Evolutionary conservation across 495 filamentous ascomycete species (phyloP).

Genomic region (Rostrohypoxylon terebratum): DNA sequence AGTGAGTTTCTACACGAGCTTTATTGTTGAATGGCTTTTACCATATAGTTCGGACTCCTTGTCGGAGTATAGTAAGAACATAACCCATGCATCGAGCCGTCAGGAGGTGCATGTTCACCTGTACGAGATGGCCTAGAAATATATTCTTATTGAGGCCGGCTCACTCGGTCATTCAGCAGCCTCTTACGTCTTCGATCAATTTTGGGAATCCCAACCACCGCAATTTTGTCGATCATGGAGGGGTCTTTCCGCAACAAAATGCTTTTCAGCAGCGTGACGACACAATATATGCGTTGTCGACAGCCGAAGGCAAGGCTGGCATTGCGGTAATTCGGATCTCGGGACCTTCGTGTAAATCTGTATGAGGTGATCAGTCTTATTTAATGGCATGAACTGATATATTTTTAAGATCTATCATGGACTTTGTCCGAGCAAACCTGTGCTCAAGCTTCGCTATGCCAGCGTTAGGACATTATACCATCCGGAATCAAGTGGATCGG

Average conservation of each 20-base stretch:
- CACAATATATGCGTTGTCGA: conserved; percentile 95
- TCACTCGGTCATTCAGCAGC: conserved; percentile 10
- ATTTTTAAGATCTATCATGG: conserved; percentile 74
- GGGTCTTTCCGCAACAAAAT: conserved; percentile 6
- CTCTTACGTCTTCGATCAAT: conserved; percentile 5
- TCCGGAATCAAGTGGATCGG: conserved; percentile 57
- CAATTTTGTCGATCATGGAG: conserved; percentile 7
- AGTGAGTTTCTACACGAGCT: neutral
- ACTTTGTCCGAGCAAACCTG: conserved; percentile 73
- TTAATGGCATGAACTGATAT: conserved; percentile 21
- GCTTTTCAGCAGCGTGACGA: conserved; percentile 49
- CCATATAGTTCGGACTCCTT: conserved; percentile 26
- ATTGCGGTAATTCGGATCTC: conserved; percentile 94
- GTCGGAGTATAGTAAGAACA: conserved; percentile 12
- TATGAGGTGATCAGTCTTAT: conserved; percentile 54
- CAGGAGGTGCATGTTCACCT: conserved; percentile 36
- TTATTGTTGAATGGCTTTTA: conserved; percentile 18
- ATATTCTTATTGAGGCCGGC: conserved; percentile 6
- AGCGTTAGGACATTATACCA: conserved; percentile 80
- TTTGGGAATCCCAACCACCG: neutral
- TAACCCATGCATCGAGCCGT: conserved; percentile 46
- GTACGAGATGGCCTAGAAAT: conserved; percentile 27
- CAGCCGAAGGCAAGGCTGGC: conserved; percentile 84
- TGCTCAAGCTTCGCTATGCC: conserved; percentile 80
- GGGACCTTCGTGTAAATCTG: conserved; percentile 77